Percentiles rank a stretch among this genome's conserved stretches.
phyloP scores from a whole-genome alignment of 306 rosid species.

The Casuarina cunninghamiana region DNA sequence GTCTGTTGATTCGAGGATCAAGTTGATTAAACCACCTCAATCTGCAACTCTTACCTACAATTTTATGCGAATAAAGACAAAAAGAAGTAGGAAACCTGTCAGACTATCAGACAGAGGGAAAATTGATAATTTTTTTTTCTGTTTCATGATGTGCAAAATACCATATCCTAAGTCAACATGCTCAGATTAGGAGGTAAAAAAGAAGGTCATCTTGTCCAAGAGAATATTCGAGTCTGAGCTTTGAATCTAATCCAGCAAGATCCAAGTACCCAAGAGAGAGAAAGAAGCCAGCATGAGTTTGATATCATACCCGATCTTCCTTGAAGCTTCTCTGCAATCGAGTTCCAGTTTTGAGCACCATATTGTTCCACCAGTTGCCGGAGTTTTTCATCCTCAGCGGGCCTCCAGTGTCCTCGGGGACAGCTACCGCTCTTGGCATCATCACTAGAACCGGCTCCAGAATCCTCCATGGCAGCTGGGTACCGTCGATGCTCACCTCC shows the following conservation, averaged over 20 bases:
- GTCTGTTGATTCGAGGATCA: conserved; percentile 87
- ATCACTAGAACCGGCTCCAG: conserved; percentile 35
- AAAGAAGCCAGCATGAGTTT: background rate
- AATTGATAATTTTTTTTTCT: background rate
- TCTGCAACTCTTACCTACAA: conserved; percentile 87
- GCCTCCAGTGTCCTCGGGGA: conserved; percentile 95
- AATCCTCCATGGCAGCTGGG: conserved; percentile 60
- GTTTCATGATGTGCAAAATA: background rate
- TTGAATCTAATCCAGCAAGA: conserved; percentile 4
- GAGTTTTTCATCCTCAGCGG: conserved; percentile 85
- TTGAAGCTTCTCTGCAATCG: conserved; percentile 89
- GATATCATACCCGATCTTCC: conserved; percentile 82
- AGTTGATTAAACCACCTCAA: conserved; percentile 97
- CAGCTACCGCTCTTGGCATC: conserved; percentile 48
- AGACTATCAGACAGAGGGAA: background rate
- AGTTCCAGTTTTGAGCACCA: conserved; percentile 96
- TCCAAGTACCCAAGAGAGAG: conserved; percentile 1
- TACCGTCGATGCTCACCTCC: background rate
- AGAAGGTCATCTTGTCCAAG: conserved; percentile 1
- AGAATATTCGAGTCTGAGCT: conserved; percentile 18
- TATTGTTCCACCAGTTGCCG: conserved; percentile 74
- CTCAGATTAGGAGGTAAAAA: background rate
- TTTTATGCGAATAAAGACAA: background rate
- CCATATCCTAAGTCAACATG: background rate
- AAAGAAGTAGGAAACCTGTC: background rate